Evolutionary conservation across 257 asterid species (phyloP).

Genomic region (Avicennia marina): DNA sequence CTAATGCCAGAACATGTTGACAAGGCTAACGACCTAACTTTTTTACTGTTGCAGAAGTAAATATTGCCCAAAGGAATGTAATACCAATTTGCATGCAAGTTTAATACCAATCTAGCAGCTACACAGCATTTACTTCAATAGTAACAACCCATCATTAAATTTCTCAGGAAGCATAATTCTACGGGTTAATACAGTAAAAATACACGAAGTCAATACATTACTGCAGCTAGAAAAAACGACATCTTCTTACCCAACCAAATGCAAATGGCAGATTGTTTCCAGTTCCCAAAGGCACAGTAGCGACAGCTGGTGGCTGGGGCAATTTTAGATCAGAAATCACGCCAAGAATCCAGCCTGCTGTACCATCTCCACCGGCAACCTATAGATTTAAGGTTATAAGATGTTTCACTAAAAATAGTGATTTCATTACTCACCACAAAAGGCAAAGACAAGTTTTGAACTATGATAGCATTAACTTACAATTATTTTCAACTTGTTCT

Average conservation of each 20-base stretch:
- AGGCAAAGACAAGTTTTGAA: background rate
- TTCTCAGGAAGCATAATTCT: no score
- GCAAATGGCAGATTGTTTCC: slow-evolving; percentile 97
- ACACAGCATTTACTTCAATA: no score
- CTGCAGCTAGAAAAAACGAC: background rate
- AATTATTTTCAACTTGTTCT: slow-evolving; percentile 57
- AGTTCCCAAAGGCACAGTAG: slow-evolving; percentile 91
- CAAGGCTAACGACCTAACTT: no score
- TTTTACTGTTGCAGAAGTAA: no score
- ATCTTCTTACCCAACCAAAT: slow-evolving; percentile 78
- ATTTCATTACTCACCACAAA: background rate
- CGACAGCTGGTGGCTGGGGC: slow-evolving; percentile 88
- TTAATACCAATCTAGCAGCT: no score
- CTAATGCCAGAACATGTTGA: no score
- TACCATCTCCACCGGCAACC: slow-evolving; percentile 99
- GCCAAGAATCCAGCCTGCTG: slow-evolving; percentile 99
- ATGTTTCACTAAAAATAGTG: background rate
- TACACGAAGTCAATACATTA: no score
- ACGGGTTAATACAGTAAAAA: no score
- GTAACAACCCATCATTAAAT: no score
- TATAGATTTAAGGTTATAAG: slow-evolving; percentile 22
- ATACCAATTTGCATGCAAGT: no score
- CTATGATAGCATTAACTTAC: slow-evolving; percentile 43
- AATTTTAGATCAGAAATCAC: slow-evolving; percentile 92
- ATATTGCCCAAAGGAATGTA: no score